A percentile compares a stretch with the other conserved stretches of the same genome.
These are phyloP conservation scores for Hanseniaspora guilliermondii DNA, from an alignment of 805 yeast species.

Conservation along the genomic window DNA sequence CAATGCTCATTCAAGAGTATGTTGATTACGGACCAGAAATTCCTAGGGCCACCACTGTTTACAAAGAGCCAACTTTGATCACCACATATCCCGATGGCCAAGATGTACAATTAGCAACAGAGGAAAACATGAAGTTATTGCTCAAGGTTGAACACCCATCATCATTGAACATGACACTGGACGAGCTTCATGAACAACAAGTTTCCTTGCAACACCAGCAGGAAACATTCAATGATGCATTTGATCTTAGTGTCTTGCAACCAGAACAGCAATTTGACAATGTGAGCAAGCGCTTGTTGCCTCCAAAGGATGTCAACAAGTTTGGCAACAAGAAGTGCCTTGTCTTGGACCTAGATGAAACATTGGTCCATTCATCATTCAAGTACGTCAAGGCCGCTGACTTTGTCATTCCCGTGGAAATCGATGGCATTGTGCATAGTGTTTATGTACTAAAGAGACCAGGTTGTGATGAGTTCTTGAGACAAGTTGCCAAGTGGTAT, in stretches of 20 bases:
- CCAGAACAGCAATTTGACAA: constrained; percentile 59
- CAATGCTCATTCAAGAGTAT: constrained; percentile 7
- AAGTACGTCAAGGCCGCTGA: constrained; percentile 86
- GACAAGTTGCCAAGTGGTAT: constrained; percentile 67
- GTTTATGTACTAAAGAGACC: constrained; percentile 96
- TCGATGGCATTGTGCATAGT: constrained; percentile 81
- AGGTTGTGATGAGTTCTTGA: constrained; percentile 89
- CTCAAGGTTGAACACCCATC: constrained; percentile 18
- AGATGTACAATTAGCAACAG: constrained; percentile 14
- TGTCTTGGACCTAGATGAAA: constrained; percentile 86
- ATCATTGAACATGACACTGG: constrained; percentile 17
- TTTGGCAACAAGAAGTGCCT: constrained; percentile 67
- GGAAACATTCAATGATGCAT: constrained; percentile 25
- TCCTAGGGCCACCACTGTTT: constrained; percentile 4
- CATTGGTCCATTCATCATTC: constrained; percentile 89
- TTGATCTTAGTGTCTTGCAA: constrained; percentile 54
- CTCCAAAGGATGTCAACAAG: constrained; percentile 30
- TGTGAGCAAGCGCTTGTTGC: constrained; percentile 54
- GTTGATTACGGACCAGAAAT: constrained; percentile 7
- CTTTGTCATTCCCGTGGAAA: constrained; percentile 94
- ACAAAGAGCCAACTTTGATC: neutral
- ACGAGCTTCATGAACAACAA: constrained; percentile 13
- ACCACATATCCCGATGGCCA: neutral
- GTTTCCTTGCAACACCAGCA: constrained; percentile 20
- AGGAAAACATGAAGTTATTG: constrained; percentile 16